These are phyloP conservation scores for Lunularia cruciata DNA, from an alignment of 225 moss, liverwort and hornwort species.

Conservation along the genomic window DNA sequence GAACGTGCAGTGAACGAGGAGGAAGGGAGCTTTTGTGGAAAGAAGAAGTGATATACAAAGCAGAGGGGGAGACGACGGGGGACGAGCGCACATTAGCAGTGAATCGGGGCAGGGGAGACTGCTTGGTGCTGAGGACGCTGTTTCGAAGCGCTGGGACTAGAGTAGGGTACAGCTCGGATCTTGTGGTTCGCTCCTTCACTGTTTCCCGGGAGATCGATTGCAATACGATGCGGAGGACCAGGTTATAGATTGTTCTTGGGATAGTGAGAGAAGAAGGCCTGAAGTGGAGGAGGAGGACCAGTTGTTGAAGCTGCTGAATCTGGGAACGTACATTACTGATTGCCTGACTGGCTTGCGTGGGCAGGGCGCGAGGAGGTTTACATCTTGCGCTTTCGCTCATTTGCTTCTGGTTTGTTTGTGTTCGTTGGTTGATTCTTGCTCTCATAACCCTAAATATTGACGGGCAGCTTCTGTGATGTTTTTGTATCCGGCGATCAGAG, in stretches of 20 bases:
- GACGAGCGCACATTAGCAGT: background rate
- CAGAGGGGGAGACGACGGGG: background rate
- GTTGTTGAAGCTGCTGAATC: background rate
- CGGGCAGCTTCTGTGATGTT: background rate
- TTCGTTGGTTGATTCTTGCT: background rate
- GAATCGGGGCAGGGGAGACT: background rate
- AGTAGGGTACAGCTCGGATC: background rate
- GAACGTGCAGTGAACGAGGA: background rate
- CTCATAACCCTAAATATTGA: slow-evolving; percentile 6
- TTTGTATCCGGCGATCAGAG: too few species aligned
- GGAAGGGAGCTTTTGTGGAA: too few species aligned
- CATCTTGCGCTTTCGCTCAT: background rate
- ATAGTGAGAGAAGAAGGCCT: background rate
- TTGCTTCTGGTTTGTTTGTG: background rate
- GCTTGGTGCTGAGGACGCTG: background rate
- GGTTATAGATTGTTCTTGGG: too few species aligned
- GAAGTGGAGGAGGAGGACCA: slow-evolving; percentile 6
- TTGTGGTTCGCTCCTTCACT: background rate
- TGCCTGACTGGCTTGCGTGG: background rate
- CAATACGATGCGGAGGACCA: background rate
- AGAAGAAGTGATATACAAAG: too few species aligned
- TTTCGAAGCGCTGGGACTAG: background rate
- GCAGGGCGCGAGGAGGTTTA: background rate
- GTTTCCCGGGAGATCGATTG: slow-evolving; percentile 2
- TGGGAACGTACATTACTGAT: background rate